Base-by-base conservation (phyloP, 108 stramenopile genomes). In the Cyclotella cryptica region DNA sequence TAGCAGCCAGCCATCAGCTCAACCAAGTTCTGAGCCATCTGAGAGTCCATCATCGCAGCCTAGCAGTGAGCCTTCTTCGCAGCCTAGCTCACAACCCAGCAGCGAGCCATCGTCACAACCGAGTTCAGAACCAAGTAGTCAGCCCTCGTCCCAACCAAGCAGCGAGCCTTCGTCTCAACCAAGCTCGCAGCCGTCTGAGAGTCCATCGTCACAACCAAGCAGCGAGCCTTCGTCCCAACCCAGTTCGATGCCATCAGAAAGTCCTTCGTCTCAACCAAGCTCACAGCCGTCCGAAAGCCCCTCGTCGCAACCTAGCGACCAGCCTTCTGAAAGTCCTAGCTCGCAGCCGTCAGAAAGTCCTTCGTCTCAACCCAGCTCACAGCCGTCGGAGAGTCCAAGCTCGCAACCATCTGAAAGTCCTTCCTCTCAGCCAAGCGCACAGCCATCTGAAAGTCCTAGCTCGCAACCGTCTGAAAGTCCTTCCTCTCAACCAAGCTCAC, bases 351-450 rank as follows among this genome's bases (percentile, higher is more conserved):
- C 58, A 3, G 35, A 35, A 35, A 35, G 35, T 6, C 35, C 35
- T 5, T 35, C 35, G 35, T 29, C 29, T 6, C 26, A 59, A 26
- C 58, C 58, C 2, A 59, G 58, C 58, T 29, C 28, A 7, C 58
- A 26, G 29, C 58, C 58, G 9, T 59, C 58, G 2, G 35, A 35
- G 6, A 35, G 35, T 35, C 35, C 35, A 6, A 35, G 21, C 19
- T 52, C n/a, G 51, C 51, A 52, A 7, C 51, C 51, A 52, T 52
- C 51, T 52, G 51, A 52, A 21, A 35, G 35, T 35, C 35, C 35
- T 35, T 35, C 35, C 35, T 35, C 35, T 35, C 35, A 35, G 39
- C 65, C 65, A 15, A 30, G 27, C 3, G 2, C 24, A 8, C 40
- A 66, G 41, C 65, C 65, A 6, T 35, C 35, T 5, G 35, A 35